Evolutionary conservation across 164 flowering plant species (phyloP).

Genomic region (Umbilicus rupestris): DNA sequence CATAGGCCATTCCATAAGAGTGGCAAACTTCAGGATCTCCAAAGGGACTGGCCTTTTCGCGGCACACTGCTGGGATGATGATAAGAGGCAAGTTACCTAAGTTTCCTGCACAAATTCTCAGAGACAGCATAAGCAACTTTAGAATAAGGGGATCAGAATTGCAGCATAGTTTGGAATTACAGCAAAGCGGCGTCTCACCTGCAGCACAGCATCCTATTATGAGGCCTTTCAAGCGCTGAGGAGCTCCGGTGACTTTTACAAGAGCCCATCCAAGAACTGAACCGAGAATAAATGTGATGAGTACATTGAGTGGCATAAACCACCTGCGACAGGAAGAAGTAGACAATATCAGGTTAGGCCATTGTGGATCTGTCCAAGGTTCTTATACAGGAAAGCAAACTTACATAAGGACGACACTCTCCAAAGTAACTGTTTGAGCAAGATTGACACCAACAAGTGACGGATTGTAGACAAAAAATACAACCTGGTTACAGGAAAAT

Average conservation of each 20-base stretch:
- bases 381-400: not conserved
- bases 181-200: constrained; percentile 14
- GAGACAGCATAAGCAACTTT: not conserved
- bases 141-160: not conserved
- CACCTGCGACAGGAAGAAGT: constrained; percentile 20
- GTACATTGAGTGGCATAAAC: constrained; percentile 45
- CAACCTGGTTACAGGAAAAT: constrained; percentile 13
- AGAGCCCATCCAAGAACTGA: constrained; percentile 31
- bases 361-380: not conserved
- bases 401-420: constrained; percentile 18
- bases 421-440: constrained; percentile 15
- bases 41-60: constrained; percentile 33
- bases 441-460: constrained; percentile 19
- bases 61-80: constrained; percentile 36
- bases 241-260: constrained; percentile 19
- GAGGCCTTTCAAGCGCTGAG: constrained; percentile 26
- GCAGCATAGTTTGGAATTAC: not conserved
- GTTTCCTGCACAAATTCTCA: constrained; percentile 24
- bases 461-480: constrained; percentile 23
- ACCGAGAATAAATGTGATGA: constrained; percentile 28
- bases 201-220: constrained; percentile 32
- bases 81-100: constrained; percentile 34
- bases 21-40: constrained; percentile 29
- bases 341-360: not conserved
- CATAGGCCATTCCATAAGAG: constrained; percentile 29